These are phyloP conservation scores for Termitomyces sp. DNA, from an alignment of 768 basidiomycete species.

Conservation along the genomic window DNA sequence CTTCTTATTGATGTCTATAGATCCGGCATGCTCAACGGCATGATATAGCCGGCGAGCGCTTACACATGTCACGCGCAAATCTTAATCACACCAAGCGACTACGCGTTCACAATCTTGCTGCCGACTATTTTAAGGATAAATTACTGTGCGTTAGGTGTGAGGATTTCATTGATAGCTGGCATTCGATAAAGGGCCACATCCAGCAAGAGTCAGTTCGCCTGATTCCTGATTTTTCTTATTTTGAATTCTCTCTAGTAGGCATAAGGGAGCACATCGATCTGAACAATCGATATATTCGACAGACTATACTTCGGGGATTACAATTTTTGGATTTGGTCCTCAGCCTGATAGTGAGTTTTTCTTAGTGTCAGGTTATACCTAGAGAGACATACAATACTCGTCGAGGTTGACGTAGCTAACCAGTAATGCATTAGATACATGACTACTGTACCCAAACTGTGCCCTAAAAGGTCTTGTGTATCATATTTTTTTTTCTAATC, in stretches of 20 bases:
- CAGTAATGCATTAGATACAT: no score
- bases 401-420: no score
- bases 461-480: no score
- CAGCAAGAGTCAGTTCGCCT: not conserved
- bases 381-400: no score
- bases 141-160: not conserved
- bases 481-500: no score
- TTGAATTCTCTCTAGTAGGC: not conserved
- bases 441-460: no score
- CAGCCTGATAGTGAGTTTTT: no score
- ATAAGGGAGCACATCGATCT: no score
- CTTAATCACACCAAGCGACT: not conserved
- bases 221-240: no score
- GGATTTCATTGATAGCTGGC: not conserved
- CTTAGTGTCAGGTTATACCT: no score
- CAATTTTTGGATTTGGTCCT: not conserved
- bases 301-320: not conserved
- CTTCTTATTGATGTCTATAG: not conserved
- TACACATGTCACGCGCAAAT: not conserved
- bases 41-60: not conserved
- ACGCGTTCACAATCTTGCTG: not conserved
- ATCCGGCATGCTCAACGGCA: not conserved
- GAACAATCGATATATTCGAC: no score
- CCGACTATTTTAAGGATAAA: not conserved
- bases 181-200: not conserved